Evolutionary conservation across 2,329 filamentous ascomycete genomes (phyloP), one percentile per base, ranked within the genome.

Genomic region (Dactylellina leptospora): DNA sequence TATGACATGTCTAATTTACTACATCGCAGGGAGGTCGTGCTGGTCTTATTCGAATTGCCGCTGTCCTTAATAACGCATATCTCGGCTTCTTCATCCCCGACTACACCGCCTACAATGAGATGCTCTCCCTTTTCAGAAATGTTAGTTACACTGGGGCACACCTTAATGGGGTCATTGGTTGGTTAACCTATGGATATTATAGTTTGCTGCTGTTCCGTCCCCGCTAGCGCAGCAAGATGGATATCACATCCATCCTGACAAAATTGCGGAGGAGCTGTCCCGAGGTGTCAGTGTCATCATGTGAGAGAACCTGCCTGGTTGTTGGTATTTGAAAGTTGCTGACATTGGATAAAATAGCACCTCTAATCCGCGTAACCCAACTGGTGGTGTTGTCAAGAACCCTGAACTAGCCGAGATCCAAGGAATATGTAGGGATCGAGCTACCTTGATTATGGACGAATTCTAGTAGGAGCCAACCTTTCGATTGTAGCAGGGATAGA

Each of bases 21-120:
- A 10, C 10, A 16, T 30, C 20, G 33, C 22, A 72, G 68, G 93
- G 93, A 80, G 93, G 93, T 38, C 87, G 93, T 77, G 93, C 93
- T 30, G 93, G 93, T 51, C 83, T 97, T 81, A 97, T 97, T 79
- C 87, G 93, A 76, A 97, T 97, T 79, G 93, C 93, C 18, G 93
- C 93, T 55, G 92, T 97, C 4, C 82, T 97, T 76, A 93, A 93
- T 75, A 96, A 96, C 80, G 89, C 92, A 61, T 96, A 96, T 78
- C 84, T 97, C 74, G 91, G 90, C 42, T 97, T 97, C 85, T 96
- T 96, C 81, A 91, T 96, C 78, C 91, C 91, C 47, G 90, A 97
- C 80, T 97, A 97, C 82, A 96, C 93, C 2, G 93, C 93, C 1
- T 97, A 97, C 84, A 96, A 96, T 78, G 93, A 97, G 83, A 97